Conservation (phyloP, 1,139 yeast genomes). For the Zygosaccharomyces pseudobailii region DNA sequence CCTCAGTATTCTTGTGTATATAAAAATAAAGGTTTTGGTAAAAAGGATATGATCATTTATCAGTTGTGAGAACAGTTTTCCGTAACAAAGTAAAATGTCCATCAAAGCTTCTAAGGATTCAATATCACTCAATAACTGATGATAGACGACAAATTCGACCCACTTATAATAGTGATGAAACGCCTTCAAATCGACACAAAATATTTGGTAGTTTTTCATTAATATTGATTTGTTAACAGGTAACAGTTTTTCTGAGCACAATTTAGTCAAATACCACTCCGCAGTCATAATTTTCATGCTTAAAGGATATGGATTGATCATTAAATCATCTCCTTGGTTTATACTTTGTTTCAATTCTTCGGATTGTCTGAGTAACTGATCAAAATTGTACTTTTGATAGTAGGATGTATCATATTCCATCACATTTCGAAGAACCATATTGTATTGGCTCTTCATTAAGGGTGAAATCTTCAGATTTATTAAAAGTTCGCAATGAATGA, state of each 20-base stretch:
- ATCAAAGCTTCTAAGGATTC: slow-evolving; percentile 28
- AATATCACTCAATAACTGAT: slow-evolving; percentile 28
- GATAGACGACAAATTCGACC: slow-evolving; percentile 34
- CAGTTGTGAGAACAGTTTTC: slow-evolving; percentile 29
- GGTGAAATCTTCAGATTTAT: slow-evolving; percentile 36
- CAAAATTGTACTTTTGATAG: slow-evolving; percentile 27
- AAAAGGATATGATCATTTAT: slow-evolving; percentile 33
- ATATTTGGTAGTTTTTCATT: slow-evolving; percentile 23
- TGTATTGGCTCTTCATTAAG: slow-evolving; percentile 36
- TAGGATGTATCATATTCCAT: slow-evolving; percentile 29
- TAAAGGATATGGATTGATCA: slow-evolving; percentile 16
- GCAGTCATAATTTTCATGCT: slow-evolving; percentile 30
- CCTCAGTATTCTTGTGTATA: slow-evolving; percentile 24
- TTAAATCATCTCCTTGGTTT: slow-evolving; percentile 8
- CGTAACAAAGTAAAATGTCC: slow-evolving; percentile 29
- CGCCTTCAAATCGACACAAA: slow-evolving; percentile 25
- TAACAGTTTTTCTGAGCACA: slow-evolving; percentile 23
- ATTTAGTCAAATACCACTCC: slow-evolving; percentile 30
- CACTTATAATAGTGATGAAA: slow-evolving; percentile 32
- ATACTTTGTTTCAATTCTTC: slow-evolving; percentile 23
- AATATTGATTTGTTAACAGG: slow-evolving; percentile 20
- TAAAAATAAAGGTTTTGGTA: slow-evolving; percentile 30
- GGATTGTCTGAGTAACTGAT: slow-evolving; percentile 18
- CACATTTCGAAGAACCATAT: slow-evolving; percentile 38
- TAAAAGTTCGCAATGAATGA: slow-evolving; percentile 34